Percentiles rank a stretch among this genome's conserved stretches.
These are phyloP conservation scores for Ramaria sp. DNA, from an alignment of 768 basidiomycete species.

Conservation along the genomic window DNA sequence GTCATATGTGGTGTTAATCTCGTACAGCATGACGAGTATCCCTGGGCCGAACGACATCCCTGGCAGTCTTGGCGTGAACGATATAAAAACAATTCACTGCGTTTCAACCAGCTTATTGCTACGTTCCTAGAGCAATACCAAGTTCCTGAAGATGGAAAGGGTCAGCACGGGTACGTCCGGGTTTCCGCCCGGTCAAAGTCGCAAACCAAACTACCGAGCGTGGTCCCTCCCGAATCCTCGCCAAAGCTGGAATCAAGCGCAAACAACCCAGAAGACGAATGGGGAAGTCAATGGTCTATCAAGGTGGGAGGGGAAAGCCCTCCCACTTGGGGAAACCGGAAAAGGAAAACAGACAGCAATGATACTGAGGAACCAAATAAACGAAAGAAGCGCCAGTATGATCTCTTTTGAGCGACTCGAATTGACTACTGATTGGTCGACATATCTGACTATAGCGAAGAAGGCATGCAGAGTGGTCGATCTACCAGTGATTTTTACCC, in stretches of 20 bases:
- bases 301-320: conserved; percentile 51
- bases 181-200: conserved; percentile 12
- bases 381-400: neutral
- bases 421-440: too few species aligned
- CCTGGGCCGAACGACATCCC: conserved; percentile 74
- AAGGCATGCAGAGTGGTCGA: too few species aligned
- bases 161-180: conserved; percentile 75
- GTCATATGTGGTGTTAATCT: neutral
- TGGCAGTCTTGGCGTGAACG: conserved; percentile 89
- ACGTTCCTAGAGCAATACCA: conserved; percentile 62
- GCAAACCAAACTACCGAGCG: conserved; percentile 47
- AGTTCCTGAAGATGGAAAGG: conserved; percentile 52
- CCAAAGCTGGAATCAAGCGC: neutral
- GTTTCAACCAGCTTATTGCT: conserved; percentile 55
- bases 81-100: conserved; percentile 71
- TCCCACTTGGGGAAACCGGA: conserved; percentile 54
- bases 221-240: conserved; percentile 19
- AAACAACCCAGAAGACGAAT: conserved; percentile 35
- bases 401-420: neutral
- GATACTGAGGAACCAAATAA: neutral
- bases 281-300: conserved; percentile 57
- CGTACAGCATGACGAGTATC: conserved; percentile 24
- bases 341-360: neutral
- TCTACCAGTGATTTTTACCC: too few species aligned
- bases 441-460: too few species aligned